These are phyloP conservation scores for Blastobotrys ciferrii DNA, from an alignment of 1,139 yeast species.

Conservation along the genomic window DNA sequence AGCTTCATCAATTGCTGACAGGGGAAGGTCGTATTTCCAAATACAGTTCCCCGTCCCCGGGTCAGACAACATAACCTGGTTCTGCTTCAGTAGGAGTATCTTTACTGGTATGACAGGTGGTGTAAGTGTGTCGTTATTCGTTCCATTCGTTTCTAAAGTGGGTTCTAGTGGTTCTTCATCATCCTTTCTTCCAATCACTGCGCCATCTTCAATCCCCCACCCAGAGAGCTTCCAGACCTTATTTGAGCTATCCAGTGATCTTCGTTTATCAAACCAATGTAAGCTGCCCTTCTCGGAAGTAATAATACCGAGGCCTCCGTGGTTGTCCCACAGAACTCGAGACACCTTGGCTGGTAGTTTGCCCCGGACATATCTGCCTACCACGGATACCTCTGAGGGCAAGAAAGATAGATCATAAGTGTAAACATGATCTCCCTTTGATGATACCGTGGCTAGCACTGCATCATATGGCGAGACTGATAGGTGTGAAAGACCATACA, in stretches of 20 bases:
- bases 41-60: slow-evolving; percentile 46
- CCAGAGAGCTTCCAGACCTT: slow-evolving; percentile 33
- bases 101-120: not conserved
- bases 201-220: slow-evolving; percentile 28
- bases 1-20: slow-evolving; percentile 6
- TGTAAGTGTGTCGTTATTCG: not conserved
- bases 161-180: slow-evolving; percentile 7
- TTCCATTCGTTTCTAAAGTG: not conserved
- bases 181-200: slow-evolving; percentile 17
- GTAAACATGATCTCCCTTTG: slow-evolving; percentile 61
- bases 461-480: slow-evolving; percentile 65
- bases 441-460: slow-evolving; percentile 54
- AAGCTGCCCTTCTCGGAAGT: slow-evolving; percentile 59
- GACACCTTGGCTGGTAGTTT: slow-evolving; percentile 57
- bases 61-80: slow-evolving; percentile 45
- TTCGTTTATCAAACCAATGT: slow-evolving; percentile 52
- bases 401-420: slow-evolving; percentile 63
- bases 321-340: slow-evolving; percentile 53
- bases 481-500: slow-evolving; percentile 60
- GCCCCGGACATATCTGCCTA: slow-evolving; percentile 64
- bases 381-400: slow-evolving; percentile 50
- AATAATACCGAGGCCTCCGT: slow-evolving; percentile 52
- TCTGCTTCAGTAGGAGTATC: slow-evolving; percentile 30
- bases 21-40: slow-evolving; percentile 49
- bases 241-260: slow-evolving; percentile 29